phyloP scores from a whole-genome alignment of 148 eudicot species.

The Chenopodium formosanum region DNA sequence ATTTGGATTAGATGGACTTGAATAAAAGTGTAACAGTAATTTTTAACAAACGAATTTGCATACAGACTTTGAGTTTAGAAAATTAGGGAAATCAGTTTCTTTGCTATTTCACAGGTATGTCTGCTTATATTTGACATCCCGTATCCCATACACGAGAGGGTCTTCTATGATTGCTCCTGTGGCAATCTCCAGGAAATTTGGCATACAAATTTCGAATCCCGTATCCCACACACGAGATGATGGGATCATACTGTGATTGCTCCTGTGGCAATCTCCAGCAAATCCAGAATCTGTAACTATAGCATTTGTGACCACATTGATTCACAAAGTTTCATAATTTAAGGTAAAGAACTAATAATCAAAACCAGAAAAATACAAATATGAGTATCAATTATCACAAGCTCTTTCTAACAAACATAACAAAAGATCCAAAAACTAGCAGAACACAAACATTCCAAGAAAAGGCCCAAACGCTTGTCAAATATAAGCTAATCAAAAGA shows the following conservation, averaged over 20 bases:
- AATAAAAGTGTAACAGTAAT: not conserved
- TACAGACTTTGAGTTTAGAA: not conserved
- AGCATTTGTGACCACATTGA: too few relatives aligned
- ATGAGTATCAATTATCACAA: not conserved
- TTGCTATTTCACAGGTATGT: not conserved
- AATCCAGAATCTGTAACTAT: not conserved
- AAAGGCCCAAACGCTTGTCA: not conserved
- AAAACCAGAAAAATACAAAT: not conserved
- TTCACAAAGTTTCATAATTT: not conserved
- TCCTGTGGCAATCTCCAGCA: not conserved
- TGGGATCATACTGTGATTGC: not conserved
- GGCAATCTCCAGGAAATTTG: not conserved
- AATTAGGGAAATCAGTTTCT: not conserved
- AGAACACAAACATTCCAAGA: not conserved
- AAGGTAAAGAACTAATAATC: not conserved
- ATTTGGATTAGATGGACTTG: not conserved
- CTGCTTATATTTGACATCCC: not conserved
- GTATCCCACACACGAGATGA: not conserved
- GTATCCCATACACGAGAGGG: not conserved
- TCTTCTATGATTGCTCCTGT: not conserved
- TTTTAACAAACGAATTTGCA: not conserved
- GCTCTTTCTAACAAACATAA: not conserved
- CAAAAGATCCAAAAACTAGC: not conserved
- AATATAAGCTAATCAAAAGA: not conserved
- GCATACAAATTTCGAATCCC: not conserved